Conservation (phyloP, 2,329 filamentous ascomycete genomes). For the Exophiala lecanii-corni region DNA sequence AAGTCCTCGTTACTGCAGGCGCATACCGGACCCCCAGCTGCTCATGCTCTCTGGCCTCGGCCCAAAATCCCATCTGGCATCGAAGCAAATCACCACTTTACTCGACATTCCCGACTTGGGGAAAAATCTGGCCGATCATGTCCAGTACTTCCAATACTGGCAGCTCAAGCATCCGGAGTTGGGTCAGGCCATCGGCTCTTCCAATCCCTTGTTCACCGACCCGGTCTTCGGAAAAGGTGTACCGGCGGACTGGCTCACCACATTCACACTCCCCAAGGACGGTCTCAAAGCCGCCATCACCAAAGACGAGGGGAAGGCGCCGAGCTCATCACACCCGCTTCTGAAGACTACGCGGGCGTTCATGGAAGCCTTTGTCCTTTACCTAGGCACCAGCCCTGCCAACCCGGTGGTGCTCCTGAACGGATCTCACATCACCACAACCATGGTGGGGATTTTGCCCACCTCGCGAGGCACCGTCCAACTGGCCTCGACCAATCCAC, state of each 20-base stretch:
- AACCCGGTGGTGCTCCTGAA: conserved; percentile 26
- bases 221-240: conserved; percentile 35
- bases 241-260: conserved; percentile 37
- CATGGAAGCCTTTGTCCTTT: conserved; percentile 26
- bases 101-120: conserved; percentile 59
- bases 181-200: conserved; percentile 34
- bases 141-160: conserved; percentile 8
- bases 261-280: conserved; percentile 27
- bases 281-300: conserved; percentile 32
- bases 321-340: conserved; percentile 11
- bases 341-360: conserved; percentile 3
- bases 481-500: conserved; percentile 7
- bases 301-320: conserved; percentile 31
- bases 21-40: conserved; percentile 62
- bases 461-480: conserved; percentile 27
- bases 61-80: conserved; percentile 47
- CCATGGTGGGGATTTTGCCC: conserved; percentile 18
- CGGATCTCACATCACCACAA: conserved; percentile 26
- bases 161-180: conserved; percentile 15
- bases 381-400: conserved; percentile 24
- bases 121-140: conserved; percentile 57
- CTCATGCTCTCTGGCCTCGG: conserved; percentile 62
- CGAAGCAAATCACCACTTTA: conserved; percentile 49
- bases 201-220: conserved; percentile 30
- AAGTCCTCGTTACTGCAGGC: conserved; percentile 48